A percentile compares a stretch with the other conserved stretches of the same genome.
Evolutionary conservation across 768 basidiomycete species (phyloP).

Genomic region (Paxillus involutus): DNA sequence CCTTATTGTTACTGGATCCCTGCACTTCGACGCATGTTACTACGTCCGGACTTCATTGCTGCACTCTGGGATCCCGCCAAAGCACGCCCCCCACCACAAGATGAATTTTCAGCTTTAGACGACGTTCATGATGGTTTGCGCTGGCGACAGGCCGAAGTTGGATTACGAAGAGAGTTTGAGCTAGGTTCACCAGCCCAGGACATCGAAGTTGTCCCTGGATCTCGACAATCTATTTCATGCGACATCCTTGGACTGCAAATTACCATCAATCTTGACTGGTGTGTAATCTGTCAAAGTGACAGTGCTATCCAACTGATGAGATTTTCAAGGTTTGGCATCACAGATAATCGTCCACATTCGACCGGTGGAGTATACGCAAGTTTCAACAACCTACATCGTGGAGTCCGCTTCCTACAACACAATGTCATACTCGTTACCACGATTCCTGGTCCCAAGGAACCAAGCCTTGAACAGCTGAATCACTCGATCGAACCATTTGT

Average conservation of each 20-base stretch:
- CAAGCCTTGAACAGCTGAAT: conserved; percentile 30
- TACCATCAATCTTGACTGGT: too few species aligned
- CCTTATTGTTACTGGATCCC: too few species aligned
- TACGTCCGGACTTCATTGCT: too few species aligned
- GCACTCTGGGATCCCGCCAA: background rate
- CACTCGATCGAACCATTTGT: conserved; percentile 33
- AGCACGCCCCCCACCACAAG: background rate
- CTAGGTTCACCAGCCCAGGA: background rate
- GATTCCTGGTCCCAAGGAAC: conserved; percentile 36
- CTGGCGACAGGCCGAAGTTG: background rate
- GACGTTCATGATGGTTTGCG: background rate
- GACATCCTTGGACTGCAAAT: too few species aligned
- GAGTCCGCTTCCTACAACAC: conserved; percentile 30
- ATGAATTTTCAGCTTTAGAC: background rate
- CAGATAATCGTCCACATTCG: conserved; percentile 3
- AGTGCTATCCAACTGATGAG: too few species aligned
- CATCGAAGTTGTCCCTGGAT: background rate
- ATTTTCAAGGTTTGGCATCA: background rate
- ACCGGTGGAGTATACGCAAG: background rate
- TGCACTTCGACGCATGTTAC: too few species aligned
- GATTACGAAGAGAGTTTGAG: background rate
- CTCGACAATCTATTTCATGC: background rate
- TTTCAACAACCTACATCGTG: conserved; percentile 32
- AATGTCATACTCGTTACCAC: conserved; percentile 37
- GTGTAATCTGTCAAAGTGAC: too few species aligned